Percentiles rank a stretch among this genome's conserved stretches.
Evolutionary conservation across 2,329 filamentous ascomycete species (phyloP).

Genomic region (Clonostachys sp.): DNA sequence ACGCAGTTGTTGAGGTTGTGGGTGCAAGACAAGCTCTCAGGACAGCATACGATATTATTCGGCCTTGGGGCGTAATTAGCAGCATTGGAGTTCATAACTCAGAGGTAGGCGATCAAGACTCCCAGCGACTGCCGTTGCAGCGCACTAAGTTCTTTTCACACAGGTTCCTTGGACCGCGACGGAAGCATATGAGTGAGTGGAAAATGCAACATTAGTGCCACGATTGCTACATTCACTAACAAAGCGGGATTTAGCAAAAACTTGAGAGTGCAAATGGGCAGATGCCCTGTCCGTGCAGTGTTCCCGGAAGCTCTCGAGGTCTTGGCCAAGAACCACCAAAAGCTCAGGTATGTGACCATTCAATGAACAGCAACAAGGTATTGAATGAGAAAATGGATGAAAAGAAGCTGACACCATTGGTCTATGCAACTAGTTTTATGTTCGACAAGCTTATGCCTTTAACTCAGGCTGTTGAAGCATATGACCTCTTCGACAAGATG

Average conservation of each 20-base stretch:
- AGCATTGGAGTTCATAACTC: conserved; percentile 74
- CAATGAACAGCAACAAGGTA: background rate
- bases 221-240: conserved; percentile 43
- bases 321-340: conserved; percentile 61
- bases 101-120: conserved; percentile 39
- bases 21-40: conserved; percentile 64
- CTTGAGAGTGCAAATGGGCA: conserved; percentile 68
- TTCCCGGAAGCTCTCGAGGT: conserved; percentile 56
- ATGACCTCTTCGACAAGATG: conserved; percentile 67
- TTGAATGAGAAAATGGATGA: too few species aligned
- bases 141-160: background rate
- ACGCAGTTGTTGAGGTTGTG: conserved; percentile 78
- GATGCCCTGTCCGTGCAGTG: conserved; percentile 64
- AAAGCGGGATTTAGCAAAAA: conserved; percentile 53
- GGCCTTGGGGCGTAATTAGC: conserved; percentile 69
- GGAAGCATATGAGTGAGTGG: conserved; percentile 52
- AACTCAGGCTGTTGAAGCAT: conserved; percentile 60
- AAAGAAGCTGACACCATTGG: background rate
- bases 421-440: conserved; percentile 56
- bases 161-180: conserved; percentile 63
- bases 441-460: conserved; percentile 71
- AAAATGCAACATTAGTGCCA: too few species aligned
- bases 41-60: conserved; percentile 66
- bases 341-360: conserved; percentile 52
- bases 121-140: too few species aligned